Conservation (phyloP, 1,284 basidiomycete genomes). For the Leccinum glutinopallens region DNA sequence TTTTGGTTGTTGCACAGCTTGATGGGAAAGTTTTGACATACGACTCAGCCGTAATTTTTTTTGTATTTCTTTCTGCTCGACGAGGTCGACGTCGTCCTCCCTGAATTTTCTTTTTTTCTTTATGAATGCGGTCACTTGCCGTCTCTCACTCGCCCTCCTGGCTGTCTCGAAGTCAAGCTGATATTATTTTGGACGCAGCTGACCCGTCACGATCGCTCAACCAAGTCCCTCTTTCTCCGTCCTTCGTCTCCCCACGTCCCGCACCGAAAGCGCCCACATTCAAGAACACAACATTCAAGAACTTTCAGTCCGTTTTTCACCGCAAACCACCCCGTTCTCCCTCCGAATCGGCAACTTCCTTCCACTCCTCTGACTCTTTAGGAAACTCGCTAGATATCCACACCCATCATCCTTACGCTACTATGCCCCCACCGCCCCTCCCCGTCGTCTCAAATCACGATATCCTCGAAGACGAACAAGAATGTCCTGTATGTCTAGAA, state of each 20-base stretch:
- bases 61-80: background rate
- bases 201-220: conserved; percentile 21
- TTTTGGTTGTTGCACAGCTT: background rate
- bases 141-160: conserved; percentile 23
- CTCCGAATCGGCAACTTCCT: conserved; percentile 37
- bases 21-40: conserved; percentile 6
- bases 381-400: conserved; percentile 21
- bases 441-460: conserved; percentile 70
- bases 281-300: conserved; percentile 21
- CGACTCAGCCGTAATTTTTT: background rate
- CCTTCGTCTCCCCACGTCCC: conserved; percentile 43
- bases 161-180: conserved; percentile 24
- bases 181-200: conserved; percentile 11
- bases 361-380: conserved; percentile 39
- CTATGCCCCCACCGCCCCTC: conserved; percentile 60
- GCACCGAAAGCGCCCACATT: conserved; percentile 38
- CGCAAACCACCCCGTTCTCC: conserved; percentile 33
- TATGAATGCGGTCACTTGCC: conserved; percentile 25
- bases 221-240: conserved; percentile 46
- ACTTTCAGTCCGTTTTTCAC: background rate
- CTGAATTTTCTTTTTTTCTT: background rate
- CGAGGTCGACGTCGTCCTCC: background rate
- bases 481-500: conserved; percentile 91
- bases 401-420: conserved; percentile 44
- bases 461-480: conserved; percentile 71